These are phyloP conservation scores for Kwoniella newhampshirensis DNA, from an alignment of 768 basidiomycete species.

Conservation along the genomic window DNA sequence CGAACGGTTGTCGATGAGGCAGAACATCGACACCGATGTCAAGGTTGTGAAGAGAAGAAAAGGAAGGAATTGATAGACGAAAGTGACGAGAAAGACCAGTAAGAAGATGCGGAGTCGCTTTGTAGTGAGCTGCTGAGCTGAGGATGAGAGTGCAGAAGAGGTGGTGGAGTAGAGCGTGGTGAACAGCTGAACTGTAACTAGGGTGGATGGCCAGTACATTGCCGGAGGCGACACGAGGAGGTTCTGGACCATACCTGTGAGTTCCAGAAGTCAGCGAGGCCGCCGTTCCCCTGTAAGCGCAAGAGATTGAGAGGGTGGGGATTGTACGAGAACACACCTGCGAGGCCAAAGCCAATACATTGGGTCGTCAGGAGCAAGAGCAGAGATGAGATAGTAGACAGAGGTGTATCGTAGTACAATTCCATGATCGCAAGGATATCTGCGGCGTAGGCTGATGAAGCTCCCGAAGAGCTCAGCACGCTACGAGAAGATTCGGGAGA, in stretches of 20 bases:
- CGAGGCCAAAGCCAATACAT: conserved; percentile 53
- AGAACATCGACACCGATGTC: conserved; percentile 50
- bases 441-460: conserved; percentile 51
- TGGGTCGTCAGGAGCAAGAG: conserved; percentile 53
- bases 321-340: conserved; percentile 34
- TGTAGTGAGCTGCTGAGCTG: conserved; percentile 19
- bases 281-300: background rate
- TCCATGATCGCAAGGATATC: conserved; percentile 54
- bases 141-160: conserved; percentile 18
- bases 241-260: conserved; percentile 49
- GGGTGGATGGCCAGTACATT: conserved; percentile 52
- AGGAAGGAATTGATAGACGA: conserved; percentile 51
- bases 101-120: conserved; percentile 38
- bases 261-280: background rate
- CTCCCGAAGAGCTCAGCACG: conserved; percentile 48
- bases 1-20: conserved; percentile 43
- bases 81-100: conserved; percentile 30
- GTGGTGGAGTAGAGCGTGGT: conserved; percentile 47
- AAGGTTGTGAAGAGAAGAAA: conserved; percentile 52
- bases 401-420: conserved; percentile 51
- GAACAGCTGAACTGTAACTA: conserved; percentile 53
- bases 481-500: conserved; percentile 11
- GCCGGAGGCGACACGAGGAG: conserved; percentile 51
- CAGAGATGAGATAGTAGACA: conserved; percentile 44
- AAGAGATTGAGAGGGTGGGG: background rate